Evolutionary conservation across 768 basidiomycete species (phyloP).

Genomic region (Coprinopsis strossmayeri): DNA sequence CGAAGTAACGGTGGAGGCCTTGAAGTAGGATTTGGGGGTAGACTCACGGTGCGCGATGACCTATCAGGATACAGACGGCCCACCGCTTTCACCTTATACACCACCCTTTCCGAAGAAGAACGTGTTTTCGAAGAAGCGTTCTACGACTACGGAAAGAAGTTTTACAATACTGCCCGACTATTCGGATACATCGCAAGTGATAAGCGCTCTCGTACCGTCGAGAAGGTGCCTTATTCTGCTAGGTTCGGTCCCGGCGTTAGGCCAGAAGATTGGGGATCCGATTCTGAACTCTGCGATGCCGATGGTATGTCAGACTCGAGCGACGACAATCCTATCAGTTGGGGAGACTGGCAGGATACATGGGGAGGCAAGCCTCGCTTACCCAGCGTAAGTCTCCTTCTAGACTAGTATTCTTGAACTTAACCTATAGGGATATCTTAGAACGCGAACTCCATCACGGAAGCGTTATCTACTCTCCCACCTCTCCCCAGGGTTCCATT

Average conservation of each 20-base stretch:
- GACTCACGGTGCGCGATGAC: not conserved
- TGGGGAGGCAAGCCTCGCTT: not conserved
- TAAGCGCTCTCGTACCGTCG: not conserved
- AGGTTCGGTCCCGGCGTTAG: not conserved
- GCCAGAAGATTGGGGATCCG: not conserved
- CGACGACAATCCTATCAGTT: not conserved
- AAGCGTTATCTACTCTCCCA: too few species aligned
- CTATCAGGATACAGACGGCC: not conserved
- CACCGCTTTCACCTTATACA: not conserved
- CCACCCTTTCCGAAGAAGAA: not conserved
- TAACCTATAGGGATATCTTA: not conserved
- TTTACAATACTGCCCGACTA: not conserved
- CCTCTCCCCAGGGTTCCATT: too few species aligned
- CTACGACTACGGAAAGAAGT: not conserved
- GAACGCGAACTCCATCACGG: not conserved
- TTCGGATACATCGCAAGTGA: not conserved
- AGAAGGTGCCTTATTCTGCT: not conserved
- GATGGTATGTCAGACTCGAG: slow-evolving; percentile 3
- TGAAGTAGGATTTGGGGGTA: not conserved
- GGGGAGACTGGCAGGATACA: not conserved
- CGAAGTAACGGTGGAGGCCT: not conserved
- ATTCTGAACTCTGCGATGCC: not conserved
- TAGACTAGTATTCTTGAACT: not conserved
- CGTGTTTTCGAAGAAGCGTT: not conserved
- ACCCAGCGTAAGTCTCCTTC: not conserved